Base-by-base conservation (phyloP, 2,329 filamentous ascomycete species). In the Fonsecaea pedrosoi region DNA sequence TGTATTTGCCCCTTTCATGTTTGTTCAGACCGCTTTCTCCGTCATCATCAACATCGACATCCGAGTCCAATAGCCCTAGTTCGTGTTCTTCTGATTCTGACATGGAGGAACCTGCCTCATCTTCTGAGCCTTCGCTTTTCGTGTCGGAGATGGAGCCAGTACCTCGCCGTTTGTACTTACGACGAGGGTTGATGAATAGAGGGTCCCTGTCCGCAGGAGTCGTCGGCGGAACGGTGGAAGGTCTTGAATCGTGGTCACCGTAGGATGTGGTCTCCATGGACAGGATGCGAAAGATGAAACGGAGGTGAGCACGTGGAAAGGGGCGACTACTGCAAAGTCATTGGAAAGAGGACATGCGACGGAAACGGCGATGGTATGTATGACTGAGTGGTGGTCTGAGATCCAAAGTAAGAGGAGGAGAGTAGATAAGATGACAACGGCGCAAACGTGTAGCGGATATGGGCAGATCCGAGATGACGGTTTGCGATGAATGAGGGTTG, bases 21-120 rank as follows among this genome's bases (percentile, higher is more conserved):
- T 86, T 85, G 42, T 92, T 96, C 72, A 97, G 82, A 0, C 93
- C 94, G 1, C 91, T 92, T 83, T 97, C 94, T 80, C 96, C 94
- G 75, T 97, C 94, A 73, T 94, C 91, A 55, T 90, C 91, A 71
- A 92, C 89, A 71, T 92, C 90, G 70, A 92, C 89, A 71, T 92
- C 90, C 34, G 88, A 89, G 62, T 87, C 84, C 71, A 87, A 79
- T 69, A 84, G 79, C 73, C 84, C 83, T 73, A 87, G 76, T 75
- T 89, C 86, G 73, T 86, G 82, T 72, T 88, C 86, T 61, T 84
- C 82, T 70, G 81, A 80, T 65, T 81, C 80, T 15, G 78, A 78
- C 66, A 78, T 76, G 9, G 79, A 79, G 4, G 79, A 81, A n/a
- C 64, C 64, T 64, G 70, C 62, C 48, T 69, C 72, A 72, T 73